Base-by-base conservation (phyloP, 1,139 yeast genomes). In the Sugiyamaella novakii region DNA sequence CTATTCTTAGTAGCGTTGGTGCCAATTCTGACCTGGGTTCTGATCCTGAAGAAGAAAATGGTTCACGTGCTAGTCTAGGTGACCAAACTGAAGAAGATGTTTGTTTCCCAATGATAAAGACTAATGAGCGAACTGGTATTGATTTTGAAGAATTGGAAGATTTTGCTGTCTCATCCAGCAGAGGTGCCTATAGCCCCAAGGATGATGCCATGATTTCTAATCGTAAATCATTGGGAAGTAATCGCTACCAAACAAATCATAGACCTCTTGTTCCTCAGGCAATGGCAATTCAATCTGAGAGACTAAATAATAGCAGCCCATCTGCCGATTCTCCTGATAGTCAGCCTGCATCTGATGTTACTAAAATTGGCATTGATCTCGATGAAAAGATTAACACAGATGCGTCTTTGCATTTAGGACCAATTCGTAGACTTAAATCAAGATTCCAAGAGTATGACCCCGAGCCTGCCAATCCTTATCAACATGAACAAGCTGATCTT, bases 41-140 rank as follows among this genome's bases (percentile, higher is more conserved):
- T 3, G 52, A 41, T 30, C 47, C 40, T 37, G 48, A 44, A 11
- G 52, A 45, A 19, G 55, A 52, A 21, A 56, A 53, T 11, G 63
- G 55, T 14, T 66, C 70, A 11, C 60, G 63, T 12, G 57, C 59
- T 15, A 62, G 67, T 46, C 54, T 65, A 38, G 60, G 58, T 29
- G 25, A 22, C 5, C 63, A 65, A 34, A 88, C 96, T 0, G 98
- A 91, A 64, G 97, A 91, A 65, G 98, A 92, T 76, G 98, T 92
- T 40, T 92, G 98, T 74, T 89, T 91, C 71, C 98, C 98, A 1
- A 85, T 88, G 87, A 74, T 82, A 46, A 81, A 87, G 18, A 87
- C 83, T 59, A 57, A 60, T 43, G 64, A 59, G 18, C 59, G 59
- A 24, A 52, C 58, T 18, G 70, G 67, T 3, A 63, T 70, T 39